Percentiles rank a stretch among this genome's conserved stretches.
These are phyloP conservation scores for Wickerhamomyces chaumierensis DNA, from an alignment of 805 yeast species.

Conservation along the genomic window DNA sequence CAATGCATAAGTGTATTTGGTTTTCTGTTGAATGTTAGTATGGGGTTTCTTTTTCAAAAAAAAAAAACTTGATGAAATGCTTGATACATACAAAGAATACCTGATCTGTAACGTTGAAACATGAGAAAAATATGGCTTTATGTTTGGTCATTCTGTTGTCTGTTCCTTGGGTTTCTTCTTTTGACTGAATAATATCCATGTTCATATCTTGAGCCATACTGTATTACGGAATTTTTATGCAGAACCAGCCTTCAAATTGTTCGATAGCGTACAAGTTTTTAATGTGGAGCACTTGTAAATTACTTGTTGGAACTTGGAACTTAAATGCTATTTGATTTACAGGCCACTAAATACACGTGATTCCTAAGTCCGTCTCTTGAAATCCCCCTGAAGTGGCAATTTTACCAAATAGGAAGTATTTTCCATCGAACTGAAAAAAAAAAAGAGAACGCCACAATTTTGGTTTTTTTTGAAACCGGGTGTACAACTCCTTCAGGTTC, in stretches of 20 bases:
- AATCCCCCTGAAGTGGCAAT: neutral
- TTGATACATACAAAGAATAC: constrained; percentile 13
- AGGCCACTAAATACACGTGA: too few relatives aligned
- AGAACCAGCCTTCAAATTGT: too few relatives aligned
- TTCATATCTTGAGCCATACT: too few relatives aligned
- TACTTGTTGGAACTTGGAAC: too few relatives aligned
- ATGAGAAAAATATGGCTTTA: constrained; percentile 31
- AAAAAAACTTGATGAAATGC: neutral
- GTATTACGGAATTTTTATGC: too few relatives aligned
- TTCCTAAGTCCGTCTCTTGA: too few relatives aligned
- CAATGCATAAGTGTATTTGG: constrained; percentile 65
- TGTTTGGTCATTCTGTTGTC: neutral
- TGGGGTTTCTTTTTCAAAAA: neutral
- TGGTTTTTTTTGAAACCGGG: too few relatives aligned
- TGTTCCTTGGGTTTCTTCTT: neutral
- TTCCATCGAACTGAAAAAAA: neutral
- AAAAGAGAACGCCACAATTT: neutral
- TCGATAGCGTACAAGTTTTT: too few relatives aligned
- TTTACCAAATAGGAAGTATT: neutral
- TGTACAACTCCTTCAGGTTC: too few relatives aligned
- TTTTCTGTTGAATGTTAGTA: constrained; percentile 25
- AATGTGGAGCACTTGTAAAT: too few relatives aligned
- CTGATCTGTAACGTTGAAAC: constrained; percentile 44
- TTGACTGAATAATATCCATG: too few relatives aligned
- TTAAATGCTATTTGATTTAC: too few relatives aligned